These are phyloP conservation scores for Coemansia sp. DNA, from an alignment of 192 early-diverging fungal species.

Conservation along the genomic window DNA sequence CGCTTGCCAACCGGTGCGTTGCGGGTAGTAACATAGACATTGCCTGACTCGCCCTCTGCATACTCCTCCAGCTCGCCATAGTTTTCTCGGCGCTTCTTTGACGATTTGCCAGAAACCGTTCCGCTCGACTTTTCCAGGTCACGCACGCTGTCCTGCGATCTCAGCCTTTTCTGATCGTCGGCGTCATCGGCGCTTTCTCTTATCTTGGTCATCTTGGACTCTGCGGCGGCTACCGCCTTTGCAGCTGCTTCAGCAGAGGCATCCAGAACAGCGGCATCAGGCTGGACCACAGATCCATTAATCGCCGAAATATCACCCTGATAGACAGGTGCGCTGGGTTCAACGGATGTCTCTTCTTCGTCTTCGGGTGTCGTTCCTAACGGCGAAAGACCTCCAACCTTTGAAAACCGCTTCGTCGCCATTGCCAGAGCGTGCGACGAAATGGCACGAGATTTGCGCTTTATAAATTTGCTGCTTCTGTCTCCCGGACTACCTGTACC, in stretches of 20 bases:
- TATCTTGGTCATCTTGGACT: slow-evolving; percentile 4
- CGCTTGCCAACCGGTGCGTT: slow-evolving; percentile 33
- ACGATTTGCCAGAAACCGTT: slow-evolving; percentile 29
- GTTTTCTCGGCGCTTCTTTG: slow-evolving; percentile 48
- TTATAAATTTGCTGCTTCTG: slow-evolving; percentile 39
- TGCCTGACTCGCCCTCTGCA: slow-evolving; percentile 55
- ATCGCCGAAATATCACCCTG: background rate
- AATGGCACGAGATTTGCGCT: slow-evolving; percentile 49
- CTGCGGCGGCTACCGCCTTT: slow-evolving; percentile 20
- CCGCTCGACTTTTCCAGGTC: slow-evolving; percentile 15
- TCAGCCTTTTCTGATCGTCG: background rate
- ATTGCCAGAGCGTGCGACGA: slow-evolving; percentile 28
- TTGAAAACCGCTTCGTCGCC: slow-evolving; percentile 25
- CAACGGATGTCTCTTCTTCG: background rate
- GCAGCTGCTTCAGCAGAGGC: slow-evolving; percentile 27
- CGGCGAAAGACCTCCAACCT: slow-evolving; percentile 11
- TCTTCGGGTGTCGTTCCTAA: slow-evolving; percentile 3
- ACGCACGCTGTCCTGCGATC: slow-evolving; percentile 15
- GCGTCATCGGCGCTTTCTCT: slow-evolving; percentile 5
- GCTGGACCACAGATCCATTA: background rate
- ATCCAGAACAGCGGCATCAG: background rate
- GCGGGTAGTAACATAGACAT: slow-evolving; percentile 43
- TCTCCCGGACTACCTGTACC: background rate
- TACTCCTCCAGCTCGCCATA: slow-evolving; percentile 54
- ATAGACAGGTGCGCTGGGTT: slow-evolving; percentile 8